phyloP scores from a whole-genome alignment of 164 flowering plant genomes.

The Magnolia changhungtana region DNA sequence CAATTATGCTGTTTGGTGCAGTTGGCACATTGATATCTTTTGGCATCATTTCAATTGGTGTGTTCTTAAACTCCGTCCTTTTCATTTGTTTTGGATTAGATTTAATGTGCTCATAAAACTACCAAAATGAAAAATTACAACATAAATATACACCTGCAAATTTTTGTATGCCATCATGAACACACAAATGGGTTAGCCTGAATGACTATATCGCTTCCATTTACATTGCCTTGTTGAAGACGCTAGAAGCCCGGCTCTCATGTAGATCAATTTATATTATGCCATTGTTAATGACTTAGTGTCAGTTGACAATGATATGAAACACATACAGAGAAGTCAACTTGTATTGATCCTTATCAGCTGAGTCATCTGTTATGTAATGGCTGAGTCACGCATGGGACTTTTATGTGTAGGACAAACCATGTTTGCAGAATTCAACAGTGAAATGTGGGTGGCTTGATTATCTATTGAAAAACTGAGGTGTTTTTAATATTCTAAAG shows the following conservation, averaged over 20 bases:
- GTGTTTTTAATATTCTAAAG: too few species aligned
- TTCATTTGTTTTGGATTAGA: too few species aligned
- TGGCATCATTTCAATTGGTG: constrained; percentile 58
- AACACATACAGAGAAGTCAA: too few species aligned
- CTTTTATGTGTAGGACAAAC: too few species aligned
- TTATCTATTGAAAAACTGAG: too few species aligned
- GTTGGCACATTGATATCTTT: constrained; percentile 74
- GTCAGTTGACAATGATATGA: too few species aligned
- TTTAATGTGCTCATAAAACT: background rate
- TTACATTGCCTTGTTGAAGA: background rate
- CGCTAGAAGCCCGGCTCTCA: background rate
- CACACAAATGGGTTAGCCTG: background rate
- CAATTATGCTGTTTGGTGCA: constrained; percentile 68
- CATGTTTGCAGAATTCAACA: too few species aligned
- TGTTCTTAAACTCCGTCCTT: background rate
- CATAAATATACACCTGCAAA: background rate
- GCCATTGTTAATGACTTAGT: too few species aligned
- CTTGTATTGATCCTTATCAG: too few species aligned
- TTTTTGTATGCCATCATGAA: background rate
- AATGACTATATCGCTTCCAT: background rate
- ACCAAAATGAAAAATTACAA: background rate
- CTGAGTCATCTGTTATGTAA: too few species aligned
- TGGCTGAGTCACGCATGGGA: too few species aligned
- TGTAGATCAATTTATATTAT: background rate
- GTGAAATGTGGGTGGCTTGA: too few species aligned